Base-by-base conservation (phyloP, 805 yeast species). In the Hanseniaspora valbyensis region DNA sequence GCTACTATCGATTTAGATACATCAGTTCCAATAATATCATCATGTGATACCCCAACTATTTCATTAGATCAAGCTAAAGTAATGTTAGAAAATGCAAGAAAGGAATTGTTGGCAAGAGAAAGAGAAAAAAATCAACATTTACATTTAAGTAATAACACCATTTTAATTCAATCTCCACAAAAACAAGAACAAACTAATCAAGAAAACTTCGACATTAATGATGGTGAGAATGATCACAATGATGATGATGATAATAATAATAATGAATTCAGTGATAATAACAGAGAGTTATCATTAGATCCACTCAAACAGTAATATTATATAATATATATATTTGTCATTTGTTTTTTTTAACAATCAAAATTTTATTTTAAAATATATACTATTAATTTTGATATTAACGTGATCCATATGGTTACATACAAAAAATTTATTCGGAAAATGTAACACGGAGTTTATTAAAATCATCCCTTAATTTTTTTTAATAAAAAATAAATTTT, bases 1-100 rank as follows among this genome's bases (percentile, higher is more conserved):
- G 95, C 97, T 0, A 92, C 97, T 0, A 94, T 92, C 58, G 99
- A 92, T 62, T 73, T 94, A 51, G 98, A 92, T 66, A 96, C 92
- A 52, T 66, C 84, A 1, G 86, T 84, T 13, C 96, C 98, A 0
- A 92, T 87, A 1, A 81, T 89, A 9, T 83, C 95, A 54, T 83
- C 96, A 14, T 90, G 95, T 64, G 81, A 83, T 12, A 87, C 96
- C 0, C 97, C 98, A n/a, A 90, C 97, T 0, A 88, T 92, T 8
- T 80, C 95, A 10, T 69, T 92, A 55, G 77, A 79, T 43, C 80
- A 78, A 58, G 98, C 98, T 0, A 95, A 87, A 65, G 95, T 81
- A 59, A 65, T 92, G 64, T 70, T 87, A 58, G 81, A 85, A 2
- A 83, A 81, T 57, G 92, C 95, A 0, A 73, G 94, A 59, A 92